These are phyloP conservation scores for Mycena maculata DNA, from an alignment of 768 basidiomycete genomes.

Conservation along the genomic window DNA sequence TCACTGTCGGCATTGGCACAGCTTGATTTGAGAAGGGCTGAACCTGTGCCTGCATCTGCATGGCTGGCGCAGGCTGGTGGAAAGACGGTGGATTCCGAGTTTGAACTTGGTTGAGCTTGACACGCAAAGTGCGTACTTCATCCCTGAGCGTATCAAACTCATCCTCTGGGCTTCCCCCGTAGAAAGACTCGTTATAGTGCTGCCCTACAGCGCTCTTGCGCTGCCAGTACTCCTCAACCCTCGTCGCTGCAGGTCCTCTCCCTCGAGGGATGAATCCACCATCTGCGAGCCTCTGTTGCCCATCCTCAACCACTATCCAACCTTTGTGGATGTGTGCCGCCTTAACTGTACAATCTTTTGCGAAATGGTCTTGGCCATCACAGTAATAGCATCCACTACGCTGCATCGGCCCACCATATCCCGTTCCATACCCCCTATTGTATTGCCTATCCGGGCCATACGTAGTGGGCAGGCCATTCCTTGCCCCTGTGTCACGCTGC, in stretches of 20 bases:
- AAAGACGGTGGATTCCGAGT: neutral
- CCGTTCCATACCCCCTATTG: neutral
- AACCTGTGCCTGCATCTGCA: neutral
- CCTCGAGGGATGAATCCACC: constrained; percentile 16
- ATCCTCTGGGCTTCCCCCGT: constrained; percentile 10
- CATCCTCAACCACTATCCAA: constrained; percentile 8
- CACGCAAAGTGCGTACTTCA: constrained; percentile 22
- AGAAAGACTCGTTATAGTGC: constrained; percentile 8
- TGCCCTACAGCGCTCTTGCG: constrained; percentile 16
- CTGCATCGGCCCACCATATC: neutral
- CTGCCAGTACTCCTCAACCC: constrained; percentile 27
- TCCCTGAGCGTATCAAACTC: constrained; percentile 17
- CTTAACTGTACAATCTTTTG: constrained; percentile 7
- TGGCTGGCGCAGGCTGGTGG: neutral
- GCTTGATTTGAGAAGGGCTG: neutral
- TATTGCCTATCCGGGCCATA: constrained; percentile 8
- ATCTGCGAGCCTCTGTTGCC: constrained; percentile 4
- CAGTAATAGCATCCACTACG: constrained; percentile 20
- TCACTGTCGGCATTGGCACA: neutral
- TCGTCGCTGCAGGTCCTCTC: neutral
- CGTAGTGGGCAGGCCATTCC: neutral
- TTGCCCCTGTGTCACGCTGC: neutral
- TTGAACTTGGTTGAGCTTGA: constrained; percentile 15
- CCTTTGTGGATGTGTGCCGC: constrained; percentile 6
- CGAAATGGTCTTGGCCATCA: constrained; percentile 6